Conservation (phyloP, 768 basidiomycete genomes). For the Termitomyces sp. region DNA sequence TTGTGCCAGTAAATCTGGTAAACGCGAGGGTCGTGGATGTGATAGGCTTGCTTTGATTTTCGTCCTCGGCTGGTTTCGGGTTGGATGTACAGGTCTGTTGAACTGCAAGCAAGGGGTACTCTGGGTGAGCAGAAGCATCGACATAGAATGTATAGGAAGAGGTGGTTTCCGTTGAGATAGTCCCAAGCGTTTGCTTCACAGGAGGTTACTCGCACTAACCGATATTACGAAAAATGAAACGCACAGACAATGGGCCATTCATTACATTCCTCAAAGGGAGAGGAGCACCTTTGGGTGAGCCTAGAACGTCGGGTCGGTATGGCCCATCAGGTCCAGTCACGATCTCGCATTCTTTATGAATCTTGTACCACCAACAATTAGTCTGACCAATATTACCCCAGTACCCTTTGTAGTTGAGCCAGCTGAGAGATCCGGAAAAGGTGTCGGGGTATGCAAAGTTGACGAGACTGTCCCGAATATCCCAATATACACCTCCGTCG, state of each 20-base stretch:
- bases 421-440: conserved; percentile 8
- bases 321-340: conserved; percentile 14
- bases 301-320: conserved; percentile 11
- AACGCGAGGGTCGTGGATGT: not conserved
- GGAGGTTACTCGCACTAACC: not conserved
- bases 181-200: conserved; percentile 13
- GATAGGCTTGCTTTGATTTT: not conserved
- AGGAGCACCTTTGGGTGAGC: not conserved
- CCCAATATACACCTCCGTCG: conserved; percentile 13
- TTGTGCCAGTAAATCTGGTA: conserved; percentile 1
- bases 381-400: conserved; percentile 15
- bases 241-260: conserved; percentile 11
- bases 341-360: conserved; percentile 12
- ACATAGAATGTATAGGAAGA: conserved; percentile 13
- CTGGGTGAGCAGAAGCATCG: not conserved
- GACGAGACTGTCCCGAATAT: conserved; percentile 9
- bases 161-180: conserved; percentile 1
- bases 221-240: not conserved
- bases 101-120: conserved; percentile 6
- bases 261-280: not conserved
- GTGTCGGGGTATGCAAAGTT: conserved; percentile 10
- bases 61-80: not conserved
- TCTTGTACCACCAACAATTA: conserved; percentile 11
- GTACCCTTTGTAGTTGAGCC: conserved; percentile 15
- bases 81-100: conserved; percentile 9